Percentiles rank a stretch among this genome's conserved stretches.
Conservation (phyloP, 257 asterid species). For the Leptodermis oblonga region DNA sequence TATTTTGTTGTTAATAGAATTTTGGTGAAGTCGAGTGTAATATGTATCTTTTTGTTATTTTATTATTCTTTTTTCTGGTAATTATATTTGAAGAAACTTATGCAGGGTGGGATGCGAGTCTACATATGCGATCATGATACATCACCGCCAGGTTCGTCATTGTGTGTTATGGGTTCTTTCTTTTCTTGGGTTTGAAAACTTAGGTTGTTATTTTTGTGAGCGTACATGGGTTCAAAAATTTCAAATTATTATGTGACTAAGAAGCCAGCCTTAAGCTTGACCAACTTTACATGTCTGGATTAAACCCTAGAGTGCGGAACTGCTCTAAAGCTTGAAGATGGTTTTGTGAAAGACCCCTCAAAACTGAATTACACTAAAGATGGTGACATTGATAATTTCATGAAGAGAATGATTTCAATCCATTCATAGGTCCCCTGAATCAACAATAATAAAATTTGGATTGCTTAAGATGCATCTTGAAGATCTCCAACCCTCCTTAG, state of each 20-base stretch:
- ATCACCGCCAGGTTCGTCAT: slow-evolving; percentile 66
- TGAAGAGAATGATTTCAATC: not conserved
- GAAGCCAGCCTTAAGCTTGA: not conserved
- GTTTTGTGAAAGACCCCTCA: not conserved
- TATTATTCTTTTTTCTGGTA: not conserved
- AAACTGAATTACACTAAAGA: not conserved
- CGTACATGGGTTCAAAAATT: not conserved
- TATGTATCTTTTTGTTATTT: not conserved
- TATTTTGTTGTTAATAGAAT: too few relatives aligned
- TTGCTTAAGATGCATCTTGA: not conserved
- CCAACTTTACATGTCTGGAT: not conserved
- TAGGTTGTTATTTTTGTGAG: not conserved
- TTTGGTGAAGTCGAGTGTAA: not conserved
- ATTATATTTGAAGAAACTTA: slow-evolving; percentile 23
- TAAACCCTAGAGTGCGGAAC: not conserved
- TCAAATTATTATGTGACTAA: not conserved
- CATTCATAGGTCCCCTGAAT: not conserved
- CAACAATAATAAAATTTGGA: not conserved
- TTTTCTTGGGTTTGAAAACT: not conserved
- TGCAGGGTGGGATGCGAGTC: slow-evolving; percentile 78
- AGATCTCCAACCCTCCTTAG: not conserved
- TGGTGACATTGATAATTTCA: not conserved
- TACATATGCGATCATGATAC: slow-evolving; percentile 79
- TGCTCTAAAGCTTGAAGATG: too few relatives aligned
- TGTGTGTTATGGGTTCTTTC: not conserved